phyloP scores from a whole-genome alignment of 345 rosid genomes.

The Gossypium raimondii region DNA sequence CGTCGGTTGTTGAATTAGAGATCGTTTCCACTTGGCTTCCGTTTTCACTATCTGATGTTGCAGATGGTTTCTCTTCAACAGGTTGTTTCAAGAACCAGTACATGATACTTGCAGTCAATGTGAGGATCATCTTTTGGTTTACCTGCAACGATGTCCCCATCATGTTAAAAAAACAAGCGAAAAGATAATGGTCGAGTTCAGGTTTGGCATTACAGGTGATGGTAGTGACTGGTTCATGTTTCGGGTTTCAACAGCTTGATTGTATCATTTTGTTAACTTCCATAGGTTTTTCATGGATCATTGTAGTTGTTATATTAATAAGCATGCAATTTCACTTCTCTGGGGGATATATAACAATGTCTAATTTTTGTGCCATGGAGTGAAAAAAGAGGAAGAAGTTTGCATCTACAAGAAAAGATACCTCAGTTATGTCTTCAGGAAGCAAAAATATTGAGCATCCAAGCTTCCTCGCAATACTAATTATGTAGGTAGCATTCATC shows the following conservation, averaged over 20 bases:
- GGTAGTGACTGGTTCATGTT: not conserved
- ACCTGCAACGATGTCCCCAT: slow-evolving; percentile 42
- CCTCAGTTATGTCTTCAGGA: slow-evolving; percentile 96
- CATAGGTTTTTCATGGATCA: not conserved
- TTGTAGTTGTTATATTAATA: not conserved
- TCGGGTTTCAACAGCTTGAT: not conserved
- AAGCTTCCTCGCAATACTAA: slow-evolving; percentile 89
- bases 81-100: slow-evolving; percentile 88
- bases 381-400: not conserved
- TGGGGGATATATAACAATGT: not conserved
- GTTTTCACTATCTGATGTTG: slow-evolving; percentile 62
- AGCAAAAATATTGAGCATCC: slow-evolving; percentile 96
- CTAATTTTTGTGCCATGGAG: not conserved
- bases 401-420: slow-evolving; percentile 15
- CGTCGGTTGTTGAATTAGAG: slow-evolving; percentile 73
- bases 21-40: slow-evolving; percentile 45
- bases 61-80: slow-evolving; percentile 49
- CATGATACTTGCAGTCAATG: slow-evolving; percentile 91
- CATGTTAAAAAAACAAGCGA: not conserved
- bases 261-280: not conserved
- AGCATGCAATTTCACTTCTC: not conserved
- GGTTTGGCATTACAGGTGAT: not conserved
- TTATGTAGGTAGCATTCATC: slow-evolving; percentile 95
- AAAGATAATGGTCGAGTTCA: not conserved
- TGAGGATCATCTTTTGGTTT: slow-evolving; percentile 96